Evolutionary conservation across 2,329 filamentous ascomycete species (phyloP), one percentile per base, ranked within the genome.

Genomic region (Aureobasidium sp.): DNA sequence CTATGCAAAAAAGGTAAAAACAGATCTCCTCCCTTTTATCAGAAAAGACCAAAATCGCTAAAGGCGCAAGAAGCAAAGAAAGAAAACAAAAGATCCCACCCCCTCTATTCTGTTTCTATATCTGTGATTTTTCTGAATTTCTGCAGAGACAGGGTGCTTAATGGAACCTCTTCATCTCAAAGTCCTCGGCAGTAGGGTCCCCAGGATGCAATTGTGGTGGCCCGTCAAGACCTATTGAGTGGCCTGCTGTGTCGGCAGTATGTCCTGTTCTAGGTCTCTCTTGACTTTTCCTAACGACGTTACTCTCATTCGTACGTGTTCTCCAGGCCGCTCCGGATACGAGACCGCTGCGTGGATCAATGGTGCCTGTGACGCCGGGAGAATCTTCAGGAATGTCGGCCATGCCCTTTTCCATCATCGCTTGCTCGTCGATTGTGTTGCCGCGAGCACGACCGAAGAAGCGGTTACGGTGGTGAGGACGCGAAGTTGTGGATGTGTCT

Each of bases 381-480:
- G 45, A 47, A 14, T 63, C 58, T 58, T 76, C 74, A 8, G 73
- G 72, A 45, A 75, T 74, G 39, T 72, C 71, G 2, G 70, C 70
- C 68, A 75, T 70, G 3, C 73, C 73, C 29, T 62, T 66, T 59
- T 75, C 73, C 68, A 73, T 70, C 63, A 70, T 58, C 8, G 61
- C 64, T 27, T 64, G 49, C 39, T 73, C 70, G 34, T 70, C 69
- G 13, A 62, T 59, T 30, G 65, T 61, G 37, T 62, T 63, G 13
- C 48, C 50, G 4, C 64, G 49, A 32, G 65, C 53, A n/a, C 83
- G 79, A 39, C 79, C 75, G 71, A 88, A 84, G 74, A 88, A 87
- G 3, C 85, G 79, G 64, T 85, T 86, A 7, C 81, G 79, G 62
- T 84, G 82, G 62, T 84, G 82, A 6, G 75, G 74, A 16, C 5